These are phyloP conservation scores for Glebionis coronaria DNA, from an alignment of 129 eudicot species.

Conservation along the genomic window DNA sequence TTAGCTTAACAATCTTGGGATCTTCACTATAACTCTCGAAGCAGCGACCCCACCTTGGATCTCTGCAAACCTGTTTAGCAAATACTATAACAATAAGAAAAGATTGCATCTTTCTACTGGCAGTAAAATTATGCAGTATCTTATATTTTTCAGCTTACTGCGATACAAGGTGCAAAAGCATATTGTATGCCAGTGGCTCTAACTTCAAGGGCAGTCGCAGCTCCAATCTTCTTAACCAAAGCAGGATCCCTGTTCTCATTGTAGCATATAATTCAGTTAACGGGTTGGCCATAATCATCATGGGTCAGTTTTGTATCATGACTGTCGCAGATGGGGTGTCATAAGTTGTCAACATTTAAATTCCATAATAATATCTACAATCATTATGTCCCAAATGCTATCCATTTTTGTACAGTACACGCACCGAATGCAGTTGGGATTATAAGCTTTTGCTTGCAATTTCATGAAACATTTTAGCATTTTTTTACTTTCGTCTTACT, in stretches of 20 bases:
- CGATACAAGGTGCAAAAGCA: constrained; percentile 81
- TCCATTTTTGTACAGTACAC: constrained; percentile 16
- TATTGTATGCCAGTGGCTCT: constrained; percentile 90
- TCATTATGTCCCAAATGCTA: constrained; percentile 9
- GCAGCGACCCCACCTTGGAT: constrained; percentile 65
- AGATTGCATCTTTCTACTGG: not conserved
- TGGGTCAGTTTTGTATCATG: constrained; percentile 8
- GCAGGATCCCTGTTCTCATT: constrained; percentile 54
- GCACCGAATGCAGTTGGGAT: too few species aligned
- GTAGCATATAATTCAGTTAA: constrained; percentile 14
- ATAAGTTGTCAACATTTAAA: constrained; percentile 9
- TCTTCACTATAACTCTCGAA: constrained; percentile 53
- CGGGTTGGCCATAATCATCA: not conserved
- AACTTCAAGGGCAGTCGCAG: constrained; percentile 90
- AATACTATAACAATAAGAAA: not conserved
- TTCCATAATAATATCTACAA: not conserved
- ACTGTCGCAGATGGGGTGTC: constrained; percentile 22
- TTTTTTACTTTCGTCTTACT: too few species aligned
- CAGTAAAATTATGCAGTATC: constrained; percentile 13
- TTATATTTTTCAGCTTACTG: constrained; percentile 38
- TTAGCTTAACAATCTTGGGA: constrained; percentile 41
- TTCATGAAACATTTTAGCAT: too few species aligned
- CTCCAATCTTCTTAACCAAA: constrained; percentile 71
- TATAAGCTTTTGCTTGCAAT: too few species aligned
- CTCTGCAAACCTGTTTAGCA: constrained; percentile 52